Percentiles rank a stretch among this genome's conserved stretches.
Conservation (phyloP, 768 basidiomycete genomes). For the Collybiopsis confluens region DNA sequence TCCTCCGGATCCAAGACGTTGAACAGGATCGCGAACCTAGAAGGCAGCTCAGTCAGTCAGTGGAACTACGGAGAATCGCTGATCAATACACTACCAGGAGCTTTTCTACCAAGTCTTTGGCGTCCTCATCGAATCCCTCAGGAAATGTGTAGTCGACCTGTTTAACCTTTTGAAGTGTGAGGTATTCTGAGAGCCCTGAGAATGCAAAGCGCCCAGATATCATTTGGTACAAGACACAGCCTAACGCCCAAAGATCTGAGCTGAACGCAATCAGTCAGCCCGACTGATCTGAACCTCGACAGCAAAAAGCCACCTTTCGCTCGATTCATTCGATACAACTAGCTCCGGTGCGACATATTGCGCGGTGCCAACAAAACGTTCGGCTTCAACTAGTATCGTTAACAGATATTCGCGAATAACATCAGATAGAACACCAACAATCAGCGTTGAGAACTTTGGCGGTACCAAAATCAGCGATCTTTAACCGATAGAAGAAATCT, state of each 20-base stretch:
- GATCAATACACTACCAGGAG: slow-evolving; percentile 67
- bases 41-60: slow-evolving; percentile 11
- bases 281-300: slow-evolving; percentile 8
- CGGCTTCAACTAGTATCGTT: slow-evolving; percentile 48
- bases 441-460: slow-evolving; percentile 67
- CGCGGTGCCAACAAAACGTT: slow-evolving; percentile 86
- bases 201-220: slow-evolving; percentile 91
- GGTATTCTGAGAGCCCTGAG: slow-evolving; percentile 85
- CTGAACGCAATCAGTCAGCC: slow-evolving; percentile 31
- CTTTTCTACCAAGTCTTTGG: slow-evolving; percentile 72
- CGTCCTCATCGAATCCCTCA: slow-evolving; percentile 76
- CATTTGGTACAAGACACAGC: slow-evolving; percentile 92
- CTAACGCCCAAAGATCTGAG: slow-evolving; percentile 94
- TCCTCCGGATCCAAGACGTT: slow-evolving; percentile 56
- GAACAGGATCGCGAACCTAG: slow-evolving; percentile 55
- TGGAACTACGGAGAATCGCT: neutral
- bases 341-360: slow-evolving; percentile 90
- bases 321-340: slow-evolving; percentile 66
- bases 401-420: no score
- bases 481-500: slow-evolving; percentile 82
- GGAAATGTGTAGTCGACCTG: slow-evolving; percentile 84
- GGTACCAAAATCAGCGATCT: slow-evolving; percentile 97
- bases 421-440: slow-evolving; percentile 34
- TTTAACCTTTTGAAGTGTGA: slow-evolving; percentile 94
- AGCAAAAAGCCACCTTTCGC: slow-evolving; percentile 54